Evolutionary conservation across 163 green algal species (phyloP), one percentile per base, ranked within the genome.

Genomic region (Coccomyxa subellipsoidea): DNA sequence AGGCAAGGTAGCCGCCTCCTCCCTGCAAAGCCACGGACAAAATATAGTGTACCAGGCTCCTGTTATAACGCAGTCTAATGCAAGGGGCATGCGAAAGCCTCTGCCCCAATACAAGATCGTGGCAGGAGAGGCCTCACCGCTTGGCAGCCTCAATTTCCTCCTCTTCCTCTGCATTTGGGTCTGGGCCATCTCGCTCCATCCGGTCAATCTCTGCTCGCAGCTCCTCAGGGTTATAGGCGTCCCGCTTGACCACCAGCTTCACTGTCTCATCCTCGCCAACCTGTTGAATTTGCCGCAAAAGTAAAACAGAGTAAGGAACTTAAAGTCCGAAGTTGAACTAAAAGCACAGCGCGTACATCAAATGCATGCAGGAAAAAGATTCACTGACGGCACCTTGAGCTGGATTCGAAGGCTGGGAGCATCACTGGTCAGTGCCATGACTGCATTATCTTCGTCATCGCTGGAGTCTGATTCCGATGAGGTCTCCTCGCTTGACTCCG

Each of bases 11-110:
- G 34, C 4, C 40, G 54, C 37, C 31, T 85, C 76, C n/a, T 82
- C 76, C 76, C 81, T 85, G 59, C 23, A 59, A 3, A 71, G 36
- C 8, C 18, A n/a, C n/a, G n/a, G n/a, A n/a, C n/a, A n/a, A n/a
- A n/a, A n/a, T n/a, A n/a, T n/a, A n/a, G n/a, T n/a, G n/a, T n/a
- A n/a, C n/a, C n/a, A n/a, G n/a, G n/a, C n/a, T n/a, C n/a, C n/a
- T n/a, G n/a, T n/a, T n/a, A n/a, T n/a, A n/a, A n/a, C n/a, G n/a
- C n/a, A n/a, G n/a, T n/a, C n/a, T n/a, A n/a, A n/a, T n/a, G n/a
- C n/a, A n/a, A n/a, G n/a, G n/a, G n/a, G n/a, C n/a, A n/a, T n/a
- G n/a, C n/a, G n/a, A n/a, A n/a, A n/a, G n/a, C n/a, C n/a, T n/a
- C n/a, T n/a, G n/a, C n/a, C n/a, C n/a, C n/a, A n/a, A n/a, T n/a